Percentiles rank a stretch among this genome's conserved stretches.
Evolutionary conservation across 2,329 filamentous ascomycete genomes (phyloP).

Genomic region (Ambrosiella beaveri): DNA sequence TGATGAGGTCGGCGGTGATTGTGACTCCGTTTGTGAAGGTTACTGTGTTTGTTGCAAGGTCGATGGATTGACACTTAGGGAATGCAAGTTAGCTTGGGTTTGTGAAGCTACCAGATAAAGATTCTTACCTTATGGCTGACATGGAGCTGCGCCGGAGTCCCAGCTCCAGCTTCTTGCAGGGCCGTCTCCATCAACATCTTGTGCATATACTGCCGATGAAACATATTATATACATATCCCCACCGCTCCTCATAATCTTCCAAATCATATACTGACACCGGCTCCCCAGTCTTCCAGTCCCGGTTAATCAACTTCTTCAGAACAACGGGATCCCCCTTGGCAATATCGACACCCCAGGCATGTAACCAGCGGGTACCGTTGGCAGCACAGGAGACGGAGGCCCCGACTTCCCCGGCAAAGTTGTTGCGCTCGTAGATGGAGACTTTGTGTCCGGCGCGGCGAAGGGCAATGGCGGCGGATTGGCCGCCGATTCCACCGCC

Average conservation of each 20-base stretch:
- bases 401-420: conserved; percentile 23
- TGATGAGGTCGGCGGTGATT: neutral
- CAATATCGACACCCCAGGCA: conserved; percentile 27
- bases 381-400: conserved; percentile 23
- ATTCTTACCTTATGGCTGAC: neutral
- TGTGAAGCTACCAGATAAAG: neutral
- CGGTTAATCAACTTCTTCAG: conserved; percentile 1
- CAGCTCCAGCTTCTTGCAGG: neutral
- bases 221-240: neutral
- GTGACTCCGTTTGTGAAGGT: neutral
- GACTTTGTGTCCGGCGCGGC: conserved; percentile 21
- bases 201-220: conserved; percentile 2
- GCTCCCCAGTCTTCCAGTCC: neutral
- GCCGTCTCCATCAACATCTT: neutral
- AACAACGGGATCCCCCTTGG: neutral
- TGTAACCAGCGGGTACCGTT: conserved; percentile 22
- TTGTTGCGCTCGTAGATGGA: conserved; percentile 22
- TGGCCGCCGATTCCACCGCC: conserved; percentile 25
- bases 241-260: neutral
- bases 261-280: conserved; percentile 1
- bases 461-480: conserved; percentile 20
- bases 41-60: neutral
- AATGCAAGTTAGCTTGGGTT: neutral
- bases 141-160: neutral
- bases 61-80: neutral